Conservation (phyloP, 495 filamentous ascomycete genomes). For the Pyrenopolyporus hunteri region DNA sequence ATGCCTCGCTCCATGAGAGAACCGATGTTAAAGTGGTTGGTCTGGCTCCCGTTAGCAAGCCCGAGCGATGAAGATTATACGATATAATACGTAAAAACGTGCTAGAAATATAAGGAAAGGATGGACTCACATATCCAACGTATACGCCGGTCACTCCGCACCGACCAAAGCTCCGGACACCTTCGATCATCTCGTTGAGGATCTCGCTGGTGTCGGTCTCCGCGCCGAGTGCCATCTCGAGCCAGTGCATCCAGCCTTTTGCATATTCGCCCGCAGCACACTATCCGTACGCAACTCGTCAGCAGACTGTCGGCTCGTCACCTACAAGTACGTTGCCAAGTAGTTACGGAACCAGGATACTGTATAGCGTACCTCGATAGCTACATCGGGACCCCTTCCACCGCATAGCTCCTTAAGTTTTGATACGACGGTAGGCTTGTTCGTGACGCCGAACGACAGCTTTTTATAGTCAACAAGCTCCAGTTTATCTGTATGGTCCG, state of each 20-base stretch:
- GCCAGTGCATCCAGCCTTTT: slow-evolving; percentile 80
- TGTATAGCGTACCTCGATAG: slow-evolving; percentile 60
- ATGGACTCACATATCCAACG: slow-evolving; percentile 72
- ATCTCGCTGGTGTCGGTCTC: slow-evolving; percentile 90
- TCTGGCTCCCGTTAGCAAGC: slow-evolving; percentile 49
- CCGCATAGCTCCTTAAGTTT: slow-evolving; percentile 75
- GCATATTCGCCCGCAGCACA: slow-evolving; percentile 86
- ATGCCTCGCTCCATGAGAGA: slow-evolving; percentile 88
- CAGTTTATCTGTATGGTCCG: slow-evolving; percentile 47
- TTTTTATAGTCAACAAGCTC: slow-evolving; percentile 54
- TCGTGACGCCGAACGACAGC: slow-evolving; percentile 53
- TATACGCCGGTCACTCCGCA: slow-evolving; percentile 83
- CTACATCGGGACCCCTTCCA: slow-evolving; percentile 73
- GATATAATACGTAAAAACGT: neutral
- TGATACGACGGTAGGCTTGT: slow-evolving; percentile 65
- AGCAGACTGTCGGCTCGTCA: neutral
- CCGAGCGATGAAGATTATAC: neutral
- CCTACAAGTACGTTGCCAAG: neutral
- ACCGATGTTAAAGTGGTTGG: slow-evolving; percentile 83
- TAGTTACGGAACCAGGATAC: neutral
- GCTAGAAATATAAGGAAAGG: neutral
- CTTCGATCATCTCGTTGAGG: slow-evolving; percentile 84
- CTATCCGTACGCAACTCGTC: slow-evolving; percentile 8
- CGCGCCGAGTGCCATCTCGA: slow-evolving; percentile 72
- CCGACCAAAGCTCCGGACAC: slow-evolving; percentile 75